Conservation (phyloP, 2,329 filamentous ascomycete genomes). For the Ilyonectria destructans region DNA sequence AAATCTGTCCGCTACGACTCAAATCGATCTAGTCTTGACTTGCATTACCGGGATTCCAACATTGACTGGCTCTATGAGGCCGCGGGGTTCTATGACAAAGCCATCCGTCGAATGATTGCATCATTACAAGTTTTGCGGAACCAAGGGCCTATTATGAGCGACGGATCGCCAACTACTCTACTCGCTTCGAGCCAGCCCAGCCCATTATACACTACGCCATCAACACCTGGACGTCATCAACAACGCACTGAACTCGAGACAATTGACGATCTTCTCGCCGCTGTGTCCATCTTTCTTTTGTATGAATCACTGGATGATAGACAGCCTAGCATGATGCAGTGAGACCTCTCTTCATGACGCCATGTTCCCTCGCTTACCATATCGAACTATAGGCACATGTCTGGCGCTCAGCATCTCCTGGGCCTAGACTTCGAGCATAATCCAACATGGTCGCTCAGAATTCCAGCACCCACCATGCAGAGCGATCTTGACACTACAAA, state of each 20-base stretch:
- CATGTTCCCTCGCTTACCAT: not conserved
- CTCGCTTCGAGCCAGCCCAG: too few species aligned
- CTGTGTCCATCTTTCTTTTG: slow-evolving; percentile 13
- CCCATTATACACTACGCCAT: not conserved
- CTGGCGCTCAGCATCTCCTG: slow-evolving; percentile 15
- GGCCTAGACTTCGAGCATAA: not conserved
- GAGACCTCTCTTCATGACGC: not conserved
- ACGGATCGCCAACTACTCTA: too few species aligned
- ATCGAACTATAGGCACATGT: slow-evolving; percentile 14
- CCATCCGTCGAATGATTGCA: slow-evolving; percentile 18
- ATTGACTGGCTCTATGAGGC: slow-evolving; percentile 20
- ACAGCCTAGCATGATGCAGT: slow-evolving; percentile 15
- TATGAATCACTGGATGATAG: slow-evolving; percentile 10
- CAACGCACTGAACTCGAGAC: slow-evolving; percentile 5
- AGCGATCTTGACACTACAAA: slow-evolving; percentile 11
- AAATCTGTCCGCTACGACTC: not conserved
- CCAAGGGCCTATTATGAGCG: not conserved
- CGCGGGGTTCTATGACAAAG: slow-evolving; percentile 19
- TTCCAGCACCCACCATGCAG: not conserved
- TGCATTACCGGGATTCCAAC: not conserved
- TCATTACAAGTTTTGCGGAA: slow-evolving; percentile 4
- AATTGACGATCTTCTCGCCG: slow-evolving; percentile 12
- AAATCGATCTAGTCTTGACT: not conserved
- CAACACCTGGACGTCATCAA: not conserved
- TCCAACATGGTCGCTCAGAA: not conserved